Base-by-base conservation (phyloP, 106 monocot genomes). In the Amphibolis antarctica region DNA sequence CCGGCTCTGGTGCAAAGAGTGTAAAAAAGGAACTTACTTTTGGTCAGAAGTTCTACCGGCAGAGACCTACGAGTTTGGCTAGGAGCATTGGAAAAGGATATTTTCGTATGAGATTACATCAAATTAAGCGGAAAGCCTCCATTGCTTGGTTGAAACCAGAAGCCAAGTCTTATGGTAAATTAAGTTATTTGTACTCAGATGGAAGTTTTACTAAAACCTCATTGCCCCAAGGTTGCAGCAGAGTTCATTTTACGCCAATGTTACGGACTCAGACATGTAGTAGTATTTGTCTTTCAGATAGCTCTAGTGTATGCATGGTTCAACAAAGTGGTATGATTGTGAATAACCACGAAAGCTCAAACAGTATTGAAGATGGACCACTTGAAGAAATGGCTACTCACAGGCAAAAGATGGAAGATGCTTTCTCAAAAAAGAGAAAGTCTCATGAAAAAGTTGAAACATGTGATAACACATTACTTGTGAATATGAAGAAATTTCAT, bases 11-110 rank as follows among this genome's bases (percentile, higher is more conserved):
- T 61, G 15, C 20, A 12, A 43, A 36, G 6, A 15, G 42, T 57
- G 10, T 27, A 77, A 48, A 60, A 0, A 30, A 19, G 45, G 76
- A 69, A 19, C 25, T 47, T 75, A 49, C 6, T 44, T 55, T 27
- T 53, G 29, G 42, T 28, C 51, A 1, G 19, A 42, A 63, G 63
- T 29, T 53, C 63, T 22, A 22, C 0, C 29, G 18, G 14, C 74
- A 13, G 70, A 69, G 75, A 20, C 23, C 79, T 42, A 71, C 53
- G 65, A 69, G 59, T 28, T 27, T 62, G 28, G 64, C 76, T 4
- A 72, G 70, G 62, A 59, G 60, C 42, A 25, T 56, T 42, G 74
- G 73, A 48, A 71, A 62, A 29, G 74, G 68, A 6, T 27, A 52
- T 18, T 22, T 26, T 46, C 18, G 9, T 59, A 26, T 17, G 57